Evolutionary conservation across 305 asterid species (phyloP).

Genomic region (Fraxinus albicans): DNA sequence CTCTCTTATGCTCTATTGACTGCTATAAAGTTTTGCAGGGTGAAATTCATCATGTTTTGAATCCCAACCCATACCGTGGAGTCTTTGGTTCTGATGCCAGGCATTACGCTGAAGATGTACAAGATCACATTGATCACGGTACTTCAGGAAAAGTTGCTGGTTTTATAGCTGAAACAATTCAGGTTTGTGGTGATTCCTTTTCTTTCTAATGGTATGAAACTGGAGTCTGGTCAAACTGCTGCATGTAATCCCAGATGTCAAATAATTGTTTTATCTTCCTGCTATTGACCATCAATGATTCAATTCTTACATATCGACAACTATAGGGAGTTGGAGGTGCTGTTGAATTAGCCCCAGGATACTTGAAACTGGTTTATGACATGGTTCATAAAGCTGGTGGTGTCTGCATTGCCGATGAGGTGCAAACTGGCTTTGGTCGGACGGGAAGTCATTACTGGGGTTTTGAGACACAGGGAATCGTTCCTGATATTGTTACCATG

Average conservation of each 20-base stretch:
- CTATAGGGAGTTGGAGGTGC: conserved; percentile 97
- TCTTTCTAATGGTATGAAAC: conserved; percentile 13
- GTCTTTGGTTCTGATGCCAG: conserved; percentile 78
- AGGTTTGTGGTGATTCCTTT: conserved; percentile 45
- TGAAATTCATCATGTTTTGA: conserved; percentile 84
- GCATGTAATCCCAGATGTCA: background rate
- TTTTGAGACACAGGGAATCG: conserved; percentile 86
- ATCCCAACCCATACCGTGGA: conserved; percentile 95
- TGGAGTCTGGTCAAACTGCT: background rate
- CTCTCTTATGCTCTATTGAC: background rate
- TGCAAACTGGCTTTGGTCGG: conserved; percentile 96
- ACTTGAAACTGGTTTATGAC: conserved; percentile 81
- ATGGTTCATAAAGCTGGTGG: conserved; percentile 90
- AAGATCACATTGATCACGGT: conserved; percentile 93
- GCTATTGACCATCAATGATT: conserved; percentile 10
- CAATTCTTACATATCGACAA: conserved; percentile 23
- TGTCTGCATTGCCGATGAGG: conserved; percentile 97
- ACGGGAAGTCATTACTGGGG: conserved; percentile 98
- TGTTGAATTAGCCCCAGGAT: conserved; percentile 95
- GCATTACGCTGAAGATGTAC: conserved; percentile 79
- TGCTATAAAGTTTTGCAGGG: conserved; percentile 43
- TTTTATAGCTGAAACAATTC: conserved; percentile 94
- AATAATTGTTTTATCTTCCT: conserved; percentile 1
- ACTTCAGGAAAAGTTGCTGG: conserved; percentile 93
- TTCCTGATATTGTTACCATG: conserved; percentile 99